Evolutionary conservation across 352 stramenopile genomes (phyloP).

Genomic region (Sclerospora graminicola): DNA sequence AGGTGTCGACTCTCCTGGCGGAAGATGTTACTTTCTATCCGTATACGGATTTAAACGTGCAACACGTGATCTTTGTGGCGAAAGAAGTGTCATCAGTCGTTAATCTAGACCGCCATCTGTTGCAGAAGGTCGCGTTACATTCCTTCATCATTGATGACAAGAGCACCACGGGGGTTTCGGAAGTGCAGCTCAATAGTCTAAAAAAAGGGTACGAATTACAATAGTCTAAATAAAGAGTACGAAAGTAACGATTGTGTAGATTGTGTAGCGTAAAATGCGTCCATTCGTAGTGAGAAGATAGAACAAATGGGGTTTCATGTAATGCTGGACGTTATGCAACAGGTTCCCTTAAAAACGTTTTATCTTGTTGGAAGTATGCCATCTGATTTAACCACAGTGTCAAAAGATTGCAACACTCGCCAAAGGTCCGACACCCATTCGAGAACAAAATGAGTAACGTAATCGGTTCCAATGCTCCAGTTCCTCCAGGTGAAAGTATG

Average conservation of each 20-base stretch:
- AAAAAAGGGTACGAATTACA: slow-evolving; percentile 19
- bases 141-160: slow-evolving; percentile 45
- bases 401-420: slow-evolving; percentile 12
- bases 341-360: too few species aligned
- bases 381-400: slow-evolving; percentile 27
- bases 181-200: slow-evolving; percentile 27
- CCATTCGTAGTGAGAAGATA: neutral
- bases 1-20: slow-evolving; percentile 46
- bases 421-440: neutral
- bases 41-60: slow-evolving; percentile 38
- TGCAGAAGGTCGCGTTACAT: slow-evolving; percentile 34
- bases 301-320: neutral
- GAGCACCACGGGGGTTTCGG: slow-evolving; percentile 12
- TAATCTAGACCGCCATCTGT: slow-evolving; percentile 35
- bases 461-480: neutral
- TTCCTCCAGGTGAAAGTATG: slow-evolving; percentile 1
- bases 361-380: slow-evolving; percentile 7
- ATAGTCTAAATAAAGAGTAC: slow-evolving; percentile 24
- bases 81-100: slow-evolving; percentile 31
- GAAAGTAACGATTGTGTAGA: too few species aligned
- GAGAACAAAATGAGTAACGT: slow-evolving; percentile 8
- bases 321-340: slow-evolving; percentile 11
- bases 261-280: slow-evolving; percentile 3
- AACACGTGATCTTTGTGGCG: slow-evolving; percentile 53
- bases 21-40: slow-evolving; percentile 60